Percentiles rank a stretch among this genome's conserved stretches.
Conservation (phyloP, 257 asterid species). For the Scutellaria galericulata region DNA sequence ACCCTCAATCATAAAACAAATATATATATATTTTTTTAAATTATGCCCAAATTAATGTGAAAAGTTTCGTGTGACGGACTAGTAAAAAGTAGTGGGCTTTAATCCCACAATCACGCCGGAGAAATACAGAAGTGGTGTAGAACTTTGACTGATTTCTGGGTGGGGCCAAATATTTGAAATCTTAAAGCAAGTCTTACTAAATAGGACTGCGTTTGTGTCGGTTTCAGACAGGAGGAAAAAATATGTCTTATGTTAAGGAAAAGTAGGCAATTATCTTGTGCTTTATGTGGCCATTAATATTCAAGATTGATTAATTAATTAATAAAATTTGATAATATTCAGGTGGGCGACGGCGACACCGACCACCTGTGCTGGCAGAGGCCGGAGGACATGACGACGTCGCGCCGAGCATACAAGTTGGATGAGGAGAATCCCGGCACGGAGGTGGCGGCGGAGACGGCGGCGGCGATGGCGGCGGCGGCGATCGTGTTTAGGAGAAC, state of each 20-base stretch:
- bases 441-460: conserved; percentile 73
- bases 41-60: no score
- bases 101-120: conserved; percentile 54
- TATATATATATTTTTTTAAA: no score
- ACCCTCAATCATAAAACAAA: no score
- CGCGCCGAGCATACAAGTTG: conserved; percentile 67
- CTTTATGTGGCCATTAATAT: conserved; percentile 28
- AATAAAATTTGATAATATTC: conserved; percentile 7
- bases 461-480: conserved; percentile 80
- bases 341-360: conserved; percentile 83
- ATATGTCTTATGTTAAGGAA: conserved; percentile 14
- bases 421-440: conserved; percentile 65
- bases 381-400: conserved; percentile 80
- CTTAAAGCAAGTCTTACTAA: neutral
- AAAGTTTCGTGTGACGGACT: no score
- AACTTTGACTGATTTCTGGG: conserved; percentile 30
- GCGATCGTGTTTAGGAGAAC: conserved; percentile 62
- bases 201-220: conserved; percentile 23
- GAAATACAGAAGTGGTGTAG: conserved; percentile 17
- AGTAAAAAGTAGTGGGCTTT: conserved; percentile 26
- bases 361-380: conserved; percentile 82
- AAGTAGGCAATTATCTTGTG: conserved; percentile 35
- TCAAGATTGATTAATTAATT: neutral
- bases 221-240: conserved; percentile 31
- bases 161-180: conserved; percentile 38